These are phyloP conservation scores for Leccinum subtestaceum DNA, from an alignment of 768 basidiomycete genomes.

Conservation along the genomic window DNA sequence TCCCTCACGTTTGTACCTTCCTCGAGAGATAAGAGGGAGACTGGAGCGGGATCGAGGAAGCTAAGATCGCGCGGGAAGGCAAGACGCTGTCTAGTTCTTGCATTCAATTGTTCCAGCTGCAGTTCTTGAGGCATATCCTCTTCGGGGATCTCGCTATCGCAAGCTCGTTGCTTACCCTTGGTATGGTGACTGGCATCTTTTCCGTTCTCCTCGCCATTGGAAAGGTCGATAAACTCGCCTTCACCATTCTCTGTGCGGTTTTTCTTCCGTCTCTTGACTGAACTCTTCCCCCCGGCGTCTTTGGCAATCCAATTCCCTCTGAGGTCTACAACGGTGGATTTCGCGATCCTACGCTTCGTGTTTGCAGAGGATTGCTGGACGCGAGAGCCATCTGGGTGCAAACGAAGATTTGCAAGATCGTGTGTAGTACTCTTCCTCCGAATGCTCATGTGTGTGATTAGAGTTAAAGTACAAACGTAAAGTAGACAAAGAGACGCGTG, in stretches of 20 bases:
- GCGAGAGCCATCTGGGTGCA: constrained; percentile 63
- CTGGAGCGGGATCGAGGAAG: constrained; percentile 45
- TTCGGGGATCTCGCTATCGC: constrained; percentile 9
- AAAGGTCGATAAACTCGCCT: constrained; percentile 23
- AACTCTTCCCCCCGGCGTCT: constrained; percentile 57
- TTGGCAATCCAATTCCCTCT: constrained; percentile 65
- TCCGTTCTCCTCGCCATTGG: constrained; percentile 19
- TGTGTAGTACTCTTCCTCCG: constrained; percentile 52
- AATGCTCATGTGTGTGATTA: constrained; percentile 25
- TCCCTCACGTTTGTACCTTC: constrained; percentile 7
- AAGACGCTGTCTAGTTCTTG: constrained; percentile 39
- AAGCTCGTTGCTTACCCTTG: constrained; percentile 28
- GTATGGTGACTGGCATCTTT: constrained; percentile 10
- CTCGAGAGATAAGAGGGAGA: constrained; percentile 8
- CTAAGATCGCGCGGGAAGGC: constrained; percentile 50
- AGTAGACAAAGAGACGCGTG: neutral
- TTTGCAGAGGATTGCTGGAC: constrained; percentile 46
- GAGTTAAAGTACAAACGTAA: neutral
- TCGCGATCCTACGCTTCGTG: constrained; percentile 33
- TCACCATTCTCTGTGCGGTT: constrained; percentile 24
- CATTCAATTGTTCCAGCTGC: constrained; percentile 13
- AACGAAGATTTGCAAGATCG: constrained; percentile 61
- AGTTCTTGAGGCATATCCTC: constrained; percentile 12
- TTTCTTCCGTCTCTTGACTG: constrained; percentile 38
- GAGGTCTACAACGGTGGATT: constrained; percentile 39